Conservation (phyloP, 2,329 filamentous ascomycete genomes). For the Cladorrhinum sp. region DNA sequence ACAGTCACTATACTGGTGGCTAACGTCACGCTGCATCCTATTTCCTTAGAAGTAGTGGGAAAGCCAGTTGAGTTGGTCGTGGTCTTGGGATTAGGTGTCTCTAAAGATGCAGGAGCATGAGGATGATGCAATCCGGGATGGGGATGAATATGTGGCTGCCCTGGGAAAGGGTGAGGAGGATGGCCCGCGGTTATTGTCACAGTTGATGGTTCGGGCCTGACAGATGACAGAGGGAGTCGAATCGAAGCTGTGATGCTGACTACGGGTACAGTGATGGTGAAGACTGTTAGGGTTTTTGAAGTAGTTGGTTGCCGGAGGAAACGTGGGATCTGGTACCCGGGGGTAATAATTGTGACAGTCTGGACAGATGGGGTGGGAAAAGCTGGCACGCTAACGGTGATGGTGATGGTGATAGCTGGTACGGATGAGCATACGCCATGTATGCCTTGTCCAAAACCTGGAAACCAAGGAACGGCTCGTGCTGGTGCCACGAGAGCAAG, state of each 20-base stretch:
- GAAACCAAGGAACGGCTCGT: not conserved
- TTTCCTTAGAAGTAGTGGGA: not conserved
- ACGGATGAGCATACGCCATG: not conserved
- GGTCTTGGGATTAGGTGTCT: not conserved
- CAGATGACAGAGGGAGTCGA: too few relatives aligned
- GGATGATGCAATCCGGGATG: not conserved
- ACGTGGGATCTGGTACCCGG: too few relatives aligned
- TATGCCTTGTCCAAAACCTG: not conserved
- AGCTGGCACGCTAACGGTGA: not conserved
- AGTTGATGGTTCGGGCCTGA: not conserved
- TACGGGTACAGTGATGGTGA: not conserved
- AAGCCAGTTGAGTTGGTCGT: not conserved
- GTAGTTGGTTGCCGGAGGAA: too few relatives aligned
- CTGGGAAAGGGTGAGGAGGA: not conserved
- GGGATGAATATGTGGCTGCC: not conserved
- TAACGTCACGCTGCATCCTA: not conserved
- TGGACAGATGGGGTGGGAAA: not conserved
- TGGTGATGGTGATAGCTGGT: not conserved
- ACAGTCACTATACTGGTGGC: conserved; percentile 7
- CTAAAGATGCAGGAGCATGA: not conserved
- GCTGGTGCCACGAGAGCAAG: conserved; percentile 6
- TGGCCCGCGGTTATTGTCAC: not conserved
- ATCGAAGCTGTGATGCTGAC: not conserved
- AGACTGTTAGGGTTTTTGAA: not conserved
- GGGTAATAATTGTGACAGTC: too few relatives aligned